phyloP scores from a whole-genome alignment of 1,139 yeast species.

The Protomyces gravidus region DNA sequence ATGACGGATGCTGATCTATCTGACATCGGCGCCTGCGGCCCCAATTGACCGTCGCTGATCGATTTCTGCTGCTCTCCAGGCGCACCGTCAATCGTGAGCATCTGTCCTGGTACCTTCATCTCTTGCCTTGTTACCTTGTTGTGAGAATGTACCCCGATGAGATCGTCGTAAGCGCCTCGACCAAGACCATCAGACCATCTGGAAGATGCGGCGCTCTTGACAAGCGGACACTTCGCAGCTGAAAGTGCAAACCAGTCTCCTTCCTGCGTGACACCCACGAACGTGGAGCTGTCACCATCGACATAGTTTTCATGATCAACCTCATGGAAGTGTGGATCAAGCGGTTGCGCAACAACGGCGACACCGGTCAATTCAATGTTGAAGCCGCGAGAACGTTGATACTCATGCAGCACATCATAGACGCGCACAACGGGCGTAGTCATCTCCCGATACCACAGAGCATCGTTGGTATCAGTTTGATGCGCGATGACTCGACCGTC shows the following conservation, averaged over 20 bases:
- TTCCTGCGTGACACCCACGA: slow-evolving; percentile 59
- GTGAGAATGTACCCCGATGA: slow-evolving; percentile 23
- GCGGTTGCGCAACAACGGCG: slow-evolving; percentile 44
- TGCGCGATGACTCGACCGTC: slow-evolving; percentile 50
- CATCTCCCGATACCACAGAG: slow-evolving; percentile 65
- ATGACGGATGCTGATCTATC: background rate
- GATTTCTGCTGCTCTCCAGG: background rate
- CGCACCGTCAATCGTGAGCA: slow-evolving; percentile 21
- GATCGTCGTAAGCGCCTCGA: slow-evolving; percentile 7
- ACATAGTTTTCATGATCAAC: slow-evolving; percentile 23
- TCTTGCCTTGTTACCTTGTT: slow-evolving; percentile 12
- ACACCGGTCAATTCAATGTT: slow-evolving; percentile 36
- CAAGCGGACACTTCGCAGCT: slow-evolving; percentile 67
- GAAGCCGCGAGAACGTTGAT: slow-evolving; percentile 13
- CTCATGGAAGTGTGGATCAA: slow-evolving; percentile 27
- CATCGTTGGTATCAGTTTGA: slow-evolving; percentile 43
- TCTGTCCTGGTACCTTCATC: slow-evolving; percentile 15
- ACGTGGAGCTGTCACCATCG: slow-evolving; percentile 43
- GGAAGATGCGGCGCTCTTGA: slow-evolving; percentile 65
- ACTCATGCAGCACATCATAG: slow-evolving; percentile 57
- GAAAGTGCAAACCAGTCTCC: slow-evolving; percentile 89
- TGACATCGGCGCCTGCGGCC: background rate
- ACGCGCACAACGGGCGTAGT: slow-evolving; percentile 67
- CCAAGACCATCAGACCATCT: slow-evolving; percentile 38
- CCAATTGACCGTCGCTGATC: slow-evolving; percentile 2